These are phyloP conservation scores for Cokeromyces recurvatus DNA, from an alignment of 371 early-diverging fungal genomes.

Conservation along the genomic window DNA sequence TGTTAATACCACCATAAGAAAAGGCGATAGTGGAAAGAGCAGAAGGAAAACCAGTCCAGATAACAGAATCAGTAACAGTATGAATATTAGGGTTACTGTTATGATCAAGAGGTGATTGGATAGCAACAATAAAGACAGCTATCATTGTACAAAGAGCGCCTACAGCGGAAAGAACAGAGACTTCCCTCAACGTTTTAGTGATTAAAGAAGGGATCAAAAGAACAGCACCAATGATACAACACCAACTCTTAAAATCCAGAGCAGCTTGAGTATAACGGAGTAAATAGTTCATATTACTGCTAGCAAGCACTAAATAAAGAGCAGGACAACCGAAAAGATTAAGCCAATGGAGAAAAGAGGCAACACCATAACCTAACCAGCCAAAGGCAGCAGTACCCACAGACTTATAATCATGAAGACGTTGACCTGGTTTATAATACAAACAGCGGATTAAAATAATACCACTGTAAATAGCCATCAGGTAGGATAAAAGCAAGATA, in stretches of 20 bases:
- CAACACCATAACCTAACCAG: conserved; percentile 48
- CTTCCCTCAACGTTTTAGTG: conserved; percentile 74
- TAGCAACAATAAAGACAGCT: conserved; percentile 40
- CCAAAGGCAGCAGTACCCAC: conserved; percentile 67
- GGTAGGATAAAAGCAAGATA: conserved; percentile 31
- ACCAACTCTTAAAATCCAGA: conserved; percentile 44
- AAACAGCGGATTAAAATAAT: conserved; percentile 33
- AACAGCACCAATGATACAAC: conserved; percentile 56
- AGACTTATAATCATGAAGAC: conserved; percentile 55
- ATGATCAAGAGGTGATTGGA: conserved; percentile 29
- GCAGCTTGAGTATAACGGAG: conserved; percentile 29
- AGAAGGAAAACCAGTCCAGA: conserved; percentile 44
- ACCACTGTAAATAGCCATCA: conserved; percentile 38
- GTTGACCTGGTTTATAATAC: conserved; percentile 42
- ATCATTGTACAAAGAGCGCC: conserved; percentile 49
- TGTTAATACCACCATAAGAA: conserved; percentile 43
- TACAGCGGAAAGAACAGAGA: conserved; percentile 52
- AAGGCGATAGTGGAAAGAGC: conserved; percentile 52
- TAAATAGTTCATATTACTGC: conserved; percentile 55
- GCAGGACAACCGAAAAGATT: conserved; percentile 71
- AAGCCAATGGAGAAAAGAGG: conserved; percentile 62
- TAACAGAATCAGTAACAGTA: conserved; percentile 28
- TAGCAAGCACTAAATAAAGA: conserved; percentile 76
- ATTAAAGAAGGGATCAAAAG: conserved; percentile 70
- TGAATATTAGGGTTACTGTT: conserved; percentile 10